A percentile compares a stretch with the other conserved stretches of the same genome.
phyloP scores from a whole-genome alignment of 768 basidiomycete species.

The Phlebiopsis flavidoalba region DNA sequence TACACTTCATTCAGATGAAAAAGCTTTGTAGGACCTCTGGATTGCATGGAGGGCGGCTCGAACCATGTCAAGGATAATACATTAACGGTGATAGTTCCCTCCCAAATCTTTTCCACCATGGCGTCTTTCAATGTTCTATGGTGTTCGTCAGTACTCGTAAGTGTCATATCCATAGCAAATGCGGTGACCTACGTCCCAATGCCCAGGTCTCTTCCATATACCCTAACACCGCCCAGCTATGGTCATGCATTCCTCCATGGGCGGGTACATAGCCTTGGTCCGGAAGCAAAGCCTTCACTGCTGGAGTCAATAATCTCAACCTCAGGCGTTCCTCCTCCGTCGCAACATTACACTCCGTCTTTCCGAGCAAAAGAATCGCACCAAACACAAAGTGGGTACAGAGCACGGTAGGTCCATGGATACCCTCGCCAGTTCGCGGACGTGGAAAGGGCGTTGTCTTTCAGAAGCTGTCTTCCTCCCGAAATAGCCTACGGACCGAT shows the following conservation, averaged over 20 bases:
- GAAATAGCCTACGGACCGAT: constrained; percentile 49
- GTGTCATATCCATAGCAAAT: not conserved
- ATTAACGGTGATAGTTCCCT: constrained; percentile 67
- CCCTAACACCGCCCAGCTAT: constrained; percentile 70
- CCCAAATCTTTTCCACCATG: constrained; percentile 81
- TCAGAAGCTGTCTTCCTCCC: constrained; percentile 43
- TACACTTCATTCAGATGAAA: constrained; percentile 41
- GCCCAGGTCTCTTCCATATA: constrained; percentile 82
- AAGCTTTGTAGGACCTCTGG: constrained; percentile 39
- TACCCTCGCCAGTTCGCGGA: constrained; percentile 56
- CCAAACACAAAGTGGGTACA: constrained; percentile 63
- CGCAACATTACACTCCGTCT: constrained; percentile 51
- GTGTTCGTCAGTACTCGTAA: not conserved
- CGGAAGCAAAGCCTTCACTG: constrained; percentile 68
- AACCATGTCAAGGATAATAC: constrained; percentile 60
- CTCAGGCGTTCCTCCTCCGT: constrained; percentile 43
- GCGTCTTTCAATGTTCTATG: constrained; percentile 56
- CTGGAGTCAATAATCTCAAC: constrained; percentile 62
- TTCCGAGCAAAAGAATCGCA: constrained; percentile 52
- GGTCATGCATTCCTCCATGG: constrained; percentile 73
- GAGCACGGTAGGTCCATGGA: constrained; percentile 60
- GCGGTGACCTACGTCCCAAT: constrained; percentile 43
- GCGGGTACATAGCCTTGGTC: constrained; percentile 53
- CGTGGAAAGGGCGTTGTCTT: constrained; percentile 57
- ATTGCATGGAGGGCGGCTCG: constrained; percentile 49